phyloP scores from a whole-genome alignment of 768 basidiomycete genomes.

The Tricholomella constricta region DNA sequence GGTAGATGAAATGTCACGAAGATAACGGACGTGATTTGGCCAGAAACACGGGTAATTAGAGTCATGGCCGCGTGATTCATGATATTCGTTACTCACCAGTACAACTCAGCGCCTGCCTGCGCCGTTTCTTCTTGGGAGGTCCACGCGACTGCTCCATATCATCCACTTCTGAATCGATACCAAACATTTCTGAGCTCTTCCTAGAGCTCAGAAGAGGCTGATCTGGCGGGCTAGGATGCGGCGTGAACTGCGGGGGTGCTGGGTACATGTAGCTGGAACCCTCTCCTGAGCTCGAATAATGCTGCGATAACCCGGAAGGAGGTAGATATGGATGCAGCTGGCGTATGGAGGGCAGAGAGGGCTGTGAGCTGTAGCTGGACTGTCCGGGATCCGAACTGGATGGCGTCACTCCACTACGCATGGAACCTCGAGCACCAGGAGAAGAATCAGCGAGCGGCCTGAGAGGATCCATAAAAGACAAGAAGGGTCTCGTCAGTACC shows the following conservation, averaged over 20 bases:
- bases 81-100: constrained; percentile 58
- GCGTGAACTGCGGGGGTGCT: constrained; percentile 27
- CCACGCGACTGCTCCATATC: constrained; percentile 50
- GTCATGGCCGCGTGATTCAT: constrained; percentile 13
- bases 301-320: constrained; percentile 44
- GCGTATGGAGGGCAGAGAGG: constrained; percentile 65
- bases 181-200: constrained; percentile 33
- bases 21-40: constrained; percentile 25
- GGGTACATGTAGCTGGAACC: constrained; percentile 21
- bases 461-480: constrained; percentile 15
- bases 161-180: constrained; percentile 60
- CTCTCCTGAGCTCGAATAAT: constrained; percentile 18
- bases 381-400: constrained; percentile 22
- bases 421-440: constrained; percentile 24
- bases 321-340: constrained; percentile 68
- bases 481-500: constrained; percentile 4
- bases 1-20: constrained; percentile 13
- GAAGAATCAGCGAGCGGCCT: constrained; percentile 9
- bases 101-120: constrained; percentile 82
- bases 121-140: constrained; percentile 80
- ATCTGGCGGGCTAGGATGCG: constrained; percentile 27
- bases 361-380: constrained; percentile 28
- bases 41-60: constrained; percentile 12
- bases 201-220: constrained; percentile 22
- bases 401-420: constrained; percentile 22